Conservation (phyloP, 192 early-diverging fungal genomes). For the Coemansia sp. region DNA sequence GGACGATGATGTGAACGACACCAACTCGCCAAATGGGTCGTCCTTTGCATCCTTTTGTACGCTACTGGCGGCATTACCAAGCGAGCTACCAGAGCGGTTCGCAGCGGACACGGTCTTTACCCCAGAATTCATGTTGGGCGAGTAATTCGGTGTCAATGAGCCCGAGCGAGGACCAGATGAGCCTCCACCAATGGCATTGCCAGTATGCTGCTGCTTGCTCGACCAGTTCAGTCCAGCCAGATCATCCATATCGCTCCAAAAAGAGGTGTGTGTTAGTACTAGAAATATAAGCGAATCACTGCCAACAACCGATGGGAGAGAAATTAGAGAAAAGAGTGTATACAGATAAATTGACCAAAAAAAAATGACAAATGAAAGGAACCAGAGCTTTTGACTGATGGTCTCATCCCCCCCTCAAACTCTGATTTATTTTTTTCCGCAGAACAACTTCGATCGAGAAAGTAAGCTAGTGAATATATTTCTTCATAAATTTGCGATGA, state of each 20-base stretch:
- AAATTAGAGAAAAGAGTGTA: conserved; percentile 11
- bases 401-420: too few relatives aligned
- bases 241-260: conserved; percentile 36
- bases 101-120: neutral
- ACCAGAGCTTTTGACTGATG: too few relatives aligned
- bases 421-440: too few relatives aligned
- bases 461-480: conserved; percentile 73
- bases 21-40: conserved; percentile 55
- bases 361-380: neutral
- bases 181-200: neutral
- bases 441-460: neutral
- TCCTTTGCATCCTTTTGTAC: conserved; percentile 46
- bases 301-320: neutral
- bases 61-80: neutral
- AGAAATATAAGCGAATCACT: conserved; percentile 4
- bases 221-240: conserved; percentile 39
- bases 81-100: conserved; percentile 10
- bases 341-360: neutral
- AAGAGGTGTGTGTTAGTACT: neutral
- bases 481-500: conserved; percentile 94
- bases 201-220: neutral
- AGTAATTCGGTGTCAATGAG: conserved; percentile 39
- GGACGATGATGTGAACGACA: conserved; percentile 35
- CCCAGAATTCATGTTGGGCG: conserved; percentile 24
- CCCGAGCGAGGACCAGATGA: conserved; percentile 7